Evolutionary conservation across 768 basidiomycete species (phyloP), one percentile per base, ranked within the genome.

Genomic region (Erythrobasidium yunnanense): DNA sequence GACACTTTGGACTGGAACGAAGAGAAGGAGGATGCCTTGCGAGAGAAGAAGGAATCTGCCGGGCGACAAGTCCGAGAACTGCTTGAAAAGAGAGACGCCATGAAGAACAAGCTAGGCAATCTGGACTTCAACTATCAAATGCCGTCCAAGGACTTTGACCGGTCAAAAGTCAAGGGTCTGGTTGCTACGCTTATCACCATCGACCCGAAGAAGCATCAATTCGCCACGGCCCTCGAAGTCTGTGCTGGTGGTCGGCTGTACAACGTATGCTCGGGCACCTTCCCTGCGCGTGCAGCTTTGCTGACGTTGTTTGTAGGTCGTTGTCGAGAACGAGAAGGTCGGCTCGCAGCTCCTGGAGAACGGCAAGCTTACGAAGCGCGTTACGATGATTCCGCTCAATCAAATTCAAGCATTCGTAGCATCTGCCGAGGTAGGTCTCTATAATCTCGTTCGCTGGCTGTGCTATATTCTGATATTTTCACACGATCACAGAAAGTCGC

Each of bases 341-440:
- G 92, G 90, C 27, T 87, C 87, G 71, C 84, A 87, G 29, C 81
- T 97, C 25, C 78, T 97, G 51, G 82, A 87, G 73, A 83, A 86
- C 51, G 85, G 85, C 7, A 78, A 79, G 53, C 82, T 97, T 70
- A 85, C 83, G 78, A 90, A 87, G 76, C 84, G 91, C 20, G 87
- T 93, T 20, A 95, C 90, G 0, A 84, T 95, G 75, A 90, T 97
- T 70, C 93, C 93, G 0, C 78, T 99, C 52, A 93, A 86, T 76
- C 93, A 90, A 78, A 92, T 99, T 73, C 83, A 82, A 56, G 80
- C 84, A 0, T 82, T 80, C 70, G 81, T 75, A 42, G 78, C 83
- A 56, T 73, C 79, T 2, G 75, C 79, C 2, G 78, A 87, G 81
- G 81, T 78, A 76, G 71, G 75, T 74, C 8, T 65, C 20, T 23